Evolutionary conservation across 768 basidiomycete species (phyloP).

Genomic region (Lentinula boryana): DNA sequence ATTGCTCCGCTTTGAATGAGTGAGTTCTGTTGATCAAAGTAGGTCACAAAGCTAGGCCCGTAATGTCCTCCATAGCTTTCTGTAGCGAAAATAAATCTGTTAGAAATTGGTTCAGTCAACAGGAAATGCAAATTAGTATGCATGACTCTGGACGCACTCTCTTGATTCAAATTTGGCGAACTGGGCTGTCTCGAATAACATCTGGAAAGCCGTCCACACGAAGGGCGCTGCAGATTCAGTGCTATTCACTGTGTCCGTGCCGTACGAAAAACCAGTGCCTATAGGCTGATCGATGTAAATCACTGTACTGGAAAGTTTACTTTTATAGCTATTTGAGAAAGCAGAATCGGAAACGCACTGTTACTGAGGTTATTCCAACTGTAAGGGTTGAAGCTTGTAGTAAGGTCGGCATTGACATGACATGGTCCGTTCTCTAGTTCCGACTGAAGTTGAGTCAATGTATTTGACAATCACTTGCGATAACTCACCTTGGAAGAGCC

Average conservation of each 20-base stretch:
- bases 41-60: slow-evolving; percentile 58
- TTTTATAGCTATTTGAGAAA: neutral
- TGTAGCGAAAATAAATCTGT: slow-evolving; percentile 56
- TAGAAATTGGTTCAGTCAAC: neutral
- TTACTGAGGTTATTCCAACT: slow-evolving; percentile 71
- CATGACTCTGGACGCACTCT: slow-evolving; percentile 31
- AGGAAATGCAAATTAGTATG: neutral
- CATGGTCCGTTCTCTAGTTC: slow-evolving; percentile 59
- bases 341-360: slow-evolving; percentile 29
- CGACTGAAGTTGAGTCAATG: too few relatives aligned
- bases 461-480: too few relatives aligned
- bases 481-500: slow-evolving; percentile 50
- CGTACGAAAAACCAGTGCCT: slow-evolving; percentile 60
- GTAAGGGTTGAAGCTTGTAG: slow-evolving; percentile 53
- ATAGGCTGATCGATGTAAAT: slow-evolving; percentile 71
- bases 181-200: slow-evolving; percentile 50
- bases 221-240: slow-evolving; percentile 48
- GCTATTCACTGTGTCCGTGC: slow-evolving; percentile 51
- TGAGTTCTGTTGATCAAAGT: slow-evolving; percentile 57
- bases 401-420: slow-evolving; percentile 47
- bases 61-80: slow-evolving; percentile 70
- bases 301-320: slow-evolving; percentile 27
- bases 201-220: slow-evolving; percentile 59
- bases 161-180: slow-evolving; percentile 47
- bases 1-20: slow-evolving; percentile 38